Evolutionary conservation across 2,329 filamentous ascomycete genomes (phyloP).

Genomic region (Biscogniauxia sp.): DNA sequence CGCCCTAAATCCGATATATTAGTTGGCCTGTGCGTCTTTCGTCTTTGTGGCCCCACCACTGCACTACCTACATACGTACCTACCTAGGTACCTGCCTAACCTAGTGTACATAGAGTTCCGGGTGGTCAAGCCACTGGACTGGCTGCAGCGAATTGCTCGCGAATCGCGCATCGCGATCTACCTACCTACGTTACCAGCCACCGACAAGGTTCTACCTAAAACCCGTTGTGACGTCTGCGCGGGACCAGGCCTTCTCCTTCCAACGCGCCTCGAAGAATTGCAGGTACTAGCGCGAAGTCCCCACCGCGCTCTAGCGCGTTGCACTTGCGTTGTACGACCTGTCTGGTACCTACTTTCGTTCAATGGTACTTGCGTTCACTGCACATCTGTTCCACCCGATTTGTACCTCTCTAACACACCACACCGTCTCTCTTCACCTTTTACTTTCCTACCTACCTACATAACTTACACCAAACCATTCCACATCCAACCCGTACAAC

Average conservation of each 20-base stretch:
- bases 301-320: slow-evolving; percentile 24
- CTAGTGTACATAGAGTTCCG: not conserved
- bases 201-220: slow-evolving; percentile 5
- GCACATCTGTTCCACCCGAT: slow-evolving; percentile 18
- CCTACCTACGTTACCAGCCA: slow-evolving; percentile 7
- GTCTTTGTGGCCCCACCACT: slow-evolving; percentile 7
- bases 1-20: slow-evolving; percentile 12
- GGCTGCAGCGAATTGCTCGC: no score
- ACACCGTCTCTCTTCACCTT: slow-evolving; percentile 13
- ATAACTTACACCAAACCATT: slow-evolving; percentile 7
- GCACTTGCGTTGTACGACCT: not conserved
- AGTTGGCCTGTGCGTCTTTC: slow-evolving; percentile 11
- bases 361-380: slow-evolving; percentile 24
- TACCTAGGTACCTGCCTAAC: no score
- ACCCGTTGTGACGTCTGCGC: slow-evolving; percentile 22
- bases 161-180: no score
- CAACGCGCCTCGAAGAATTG: slow-evolving; percentile 20
- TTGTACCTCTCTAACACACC: slow-evolving; percentile 22
- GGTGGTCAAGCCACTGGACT: no score
- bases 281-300: slow-evolving; percentile 26
- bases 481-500: not conserved
- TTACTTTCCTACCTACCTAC: slow-evolving; percentile 7
- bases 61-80: no score
- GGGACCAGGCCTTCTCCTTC: slow-evolving; percentile 3
- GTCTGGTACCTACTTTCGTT: not conserved